phyloP scores from a whole-genome alignment of 495 filamentous ascomycete species.

The Podospora australis region DNA sequence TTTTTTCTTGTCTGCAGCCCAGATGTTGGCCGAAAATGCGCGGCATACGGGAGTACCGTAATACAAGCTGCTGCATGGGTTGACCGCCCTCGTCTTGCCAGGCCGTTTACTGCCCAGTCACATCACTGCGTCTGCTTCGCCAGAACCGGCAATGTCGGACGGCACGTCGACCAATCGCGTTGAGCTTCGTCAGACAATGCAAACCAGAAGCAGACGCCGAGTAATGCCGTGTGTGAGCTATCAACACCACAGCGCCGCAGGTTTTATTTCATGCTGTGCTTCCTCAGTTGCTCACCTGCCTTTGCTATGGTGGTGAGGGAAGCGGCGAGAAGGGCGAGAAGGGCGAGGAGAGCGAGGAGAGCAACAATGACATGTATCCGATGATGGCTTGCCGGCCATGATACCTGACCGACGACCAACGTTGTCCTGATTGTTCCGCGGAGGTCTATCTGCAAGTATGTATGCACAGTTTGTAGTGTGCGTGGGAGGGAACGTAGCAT shows the following conservation, averaged over 20 bases:
- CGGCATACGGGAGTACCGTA: too few relatives aligned
- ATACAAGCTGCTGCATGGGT: too few relatives aligned
- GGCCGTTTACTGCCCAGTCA: background rate
- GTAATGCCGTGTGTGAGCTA: background rate
- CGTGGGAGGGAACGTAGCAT: too few relatives aligned
- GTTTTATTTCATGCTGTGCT: background rate
- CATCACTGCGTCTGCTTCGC: constrained; percentile 1
- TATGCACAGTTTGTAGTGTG: too few relatives aligned
- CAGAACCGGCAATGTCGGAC: constrained; percentile 3
- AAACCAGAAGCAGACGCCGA: background rate
- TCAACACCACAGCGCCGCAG: background rate
- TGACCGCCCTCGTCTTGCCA: too few relatives aligned
- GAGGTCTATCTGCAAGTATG: too few relatives aligned
- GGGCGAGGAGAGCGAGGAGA: background rate
- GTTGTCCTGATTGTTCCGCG: too few relatives aligned
- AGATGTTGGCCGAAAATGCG: too few relatives aligned
- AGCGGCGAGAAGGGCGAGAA: background rate
- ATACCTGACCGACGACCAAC: too few relatives aligned
- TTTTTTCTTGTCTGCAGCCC: too few relatives aligned
- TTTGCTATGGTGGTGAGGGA: background rate
- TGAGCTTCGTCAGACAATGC: background rate
- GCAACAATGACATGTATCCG: too few relatives aligned
- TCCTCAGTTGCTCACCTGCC: background rate
- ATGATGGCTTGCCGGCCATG: too few relatives aligned
- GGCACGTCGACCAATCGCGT: constrained; percentile 3